Conservation (phyloP, 2,329 filamentous ascomycete species). For the Onygenales sp. region DNA sequence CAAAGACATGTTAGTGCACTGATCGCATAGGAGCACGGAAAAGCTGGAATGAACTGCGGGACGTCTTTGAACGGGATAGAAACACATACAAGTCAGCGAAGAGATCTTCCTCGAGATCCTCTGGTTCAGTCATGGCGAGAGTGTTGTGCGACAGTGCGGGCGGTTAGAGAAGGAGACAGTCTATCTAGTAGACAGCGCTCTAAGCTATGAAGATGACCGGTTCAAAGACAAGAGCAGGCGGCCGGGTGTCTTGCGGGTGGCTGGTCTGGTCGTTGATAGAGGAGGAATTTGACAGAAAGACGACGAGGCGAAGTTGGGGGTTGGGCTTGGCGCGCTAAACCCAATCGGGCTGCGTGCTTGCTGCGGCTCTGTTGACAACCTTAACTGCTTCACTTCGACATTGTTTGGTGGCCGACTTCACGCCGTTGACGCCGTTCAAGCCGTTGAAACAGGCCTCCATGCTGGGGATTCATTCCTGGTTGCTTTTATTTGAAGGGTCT, state of each 20-base stretch:
- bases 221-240: neutral
- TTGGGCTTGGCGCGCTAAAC: conserved; percentile 12
- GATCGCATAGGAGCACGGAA: neutral
- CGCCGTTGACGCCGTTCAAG: no score
- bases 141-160: neutral
- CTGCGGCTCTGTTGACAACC: no score
- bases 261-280: neutral
- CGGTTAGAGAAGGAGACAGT: neutral
- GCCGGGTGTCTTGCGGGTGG: neutral
- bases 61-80: neutral
- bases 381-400: no score
- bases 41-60: neutral
- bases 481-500: neutral
- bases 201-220: neutral
- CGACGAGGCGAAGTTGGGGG: conserved; percentile 14
- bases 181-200: neutral
- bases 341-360: neutral
- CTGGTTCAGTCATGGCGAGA: conserved; percentile 62
- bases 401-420: no score
- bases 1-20: conserved; percentile 7
- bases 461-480: neutral
- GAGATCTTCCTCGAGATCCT: conserved; percentile 85
- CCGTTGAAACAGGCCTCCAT: neutral
- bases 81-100: conserved; percentile 81
- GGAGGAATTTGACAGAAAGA: neutral